Evolutionary conservation across 2,329 filamentous ascomycete species (phyloP).

Genomic region (Diaporthe destruens): DNA sequence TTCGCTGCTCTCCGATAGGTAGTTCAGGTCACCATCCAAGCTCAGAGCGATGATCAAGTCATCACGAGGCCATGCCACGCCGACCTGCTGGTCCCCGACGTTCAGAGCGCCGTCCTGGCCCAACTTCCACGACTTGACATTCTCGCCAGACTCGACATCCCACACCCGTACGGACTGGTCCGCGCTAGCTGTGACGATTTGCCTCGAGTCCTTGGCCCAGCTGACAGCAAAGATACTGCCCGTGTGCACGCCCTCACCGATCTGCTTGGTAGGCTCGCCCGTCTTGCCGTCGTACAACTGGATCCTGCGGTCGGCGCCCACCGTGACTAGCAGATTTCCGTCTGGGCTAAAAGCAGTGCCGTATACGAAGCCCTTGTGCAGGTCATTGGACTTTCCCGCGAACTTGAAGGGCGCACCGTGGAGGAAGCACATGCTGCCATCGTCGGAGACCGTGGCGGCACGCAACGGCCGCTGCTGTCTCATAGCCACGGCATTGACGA

Average conservation of each 20-base stretch:
- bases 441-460: constrained; percentile 58
- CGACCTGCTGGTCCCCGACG: constrained; percentile 89
- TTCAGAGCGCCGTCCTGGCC: constrained; percentile 79
- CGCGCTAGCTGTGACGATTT: constrained; percentile 90
- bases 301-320: constrained; percentile 92
- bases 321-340: constrained; percentile 83
- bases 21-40: constrained; percentile 89
- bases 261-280: constrained; percentile 81
- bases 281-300: constrained; percentile 98
- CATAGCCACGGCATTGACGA: constrained; percentile 92
- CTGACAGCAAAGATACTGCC: constrained; percentile 94
- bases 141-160: constrained; percentile 85
- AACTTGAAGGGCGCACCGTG: constrained; percentile 80
- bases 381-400: constrained; percentile 80
- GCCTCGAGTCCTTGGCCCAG: constrained; percentile 88
- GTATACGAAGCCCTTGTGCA: constrained; percentile 91
- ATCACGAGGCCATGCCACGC: constrained; percentile 91
- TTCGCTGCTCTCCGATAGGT: constrained; percentile 79
- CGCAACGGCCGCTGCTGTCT: constrained; percentile 90
- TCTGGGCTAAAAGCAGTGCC: constrained; percentile 92
- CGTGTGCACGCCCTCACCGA: constrained; percentile 87
- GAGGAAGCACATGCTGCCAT: constrained; percentile 55
- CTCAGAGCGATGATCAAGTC: constrained; percentile 91
- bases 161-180: constrained; percentile 96
- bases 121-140: constrained; percentile 85